Conservation (phyloP, 257 asterid genomes). For the Galeopsis tetrahit region DNA sequence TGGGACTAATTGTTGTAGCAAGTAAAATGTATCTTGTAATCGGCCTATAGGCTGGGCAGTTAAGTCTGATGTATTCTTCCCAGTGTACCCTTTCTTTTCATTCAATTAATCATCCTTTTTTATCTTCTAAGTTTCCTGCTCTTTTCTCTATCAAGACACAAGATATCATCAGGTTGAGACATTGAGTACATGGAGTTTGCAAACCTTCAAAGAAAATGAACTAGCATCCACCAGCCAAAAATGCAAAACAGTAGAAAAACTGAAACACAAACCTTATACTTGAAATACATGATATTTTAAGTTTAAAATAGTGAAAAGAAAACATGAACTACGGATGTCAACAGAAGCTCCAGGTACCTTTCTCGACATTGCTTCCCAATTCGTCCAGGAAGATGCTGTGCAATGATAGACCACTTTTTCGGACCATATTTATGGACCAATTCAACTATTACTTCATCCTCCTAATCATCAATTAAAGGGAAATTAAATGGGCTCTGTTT, state of each 20-base stretch:
- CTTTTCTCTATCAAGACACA: background rate
- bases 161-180: background rate
- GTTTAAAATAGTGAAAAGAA: constrained; percentile 22
- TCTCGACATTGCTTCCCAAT: constrained; percentile 99
- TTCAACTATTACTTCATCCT: constrained; percentile 84
- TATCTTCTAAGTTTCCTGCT: too few relatives aligned
- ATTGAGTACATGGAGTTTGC: background rate
- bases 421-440: constrained; percentile 88
- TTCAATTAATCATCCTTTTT: too few relatives aligned
- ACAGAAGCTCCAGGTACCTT: constrained; percentile 56
- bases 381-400: constrained; percentile 96
- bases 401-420: constrained; percentile 96
- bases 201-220: constrained; percentile 7
- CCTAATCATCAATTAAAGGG: constrained; percentile 51
- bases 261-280: background rate
- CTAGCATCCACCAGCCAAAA: background rate
- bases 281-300: background rate
- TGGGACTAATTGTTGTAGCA: too few relatives aligned
- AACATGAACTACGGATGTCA: constrained; percentile 13
- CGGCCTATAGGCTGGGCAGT: too few relatives aligned
- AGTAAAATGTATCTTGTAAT: too few relatives aligned
- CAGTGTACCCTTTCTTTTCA: too few relatives aligned
- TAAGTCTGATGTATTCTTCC: too few relatives aligned
- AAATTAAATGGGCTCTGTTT: constrained; percentile 25
- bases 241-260: background rate